phyloP scores from a whole-genome alignment of 2,329 filamentous ascomycete species.

The Trichoderma polysporum region DNA sequence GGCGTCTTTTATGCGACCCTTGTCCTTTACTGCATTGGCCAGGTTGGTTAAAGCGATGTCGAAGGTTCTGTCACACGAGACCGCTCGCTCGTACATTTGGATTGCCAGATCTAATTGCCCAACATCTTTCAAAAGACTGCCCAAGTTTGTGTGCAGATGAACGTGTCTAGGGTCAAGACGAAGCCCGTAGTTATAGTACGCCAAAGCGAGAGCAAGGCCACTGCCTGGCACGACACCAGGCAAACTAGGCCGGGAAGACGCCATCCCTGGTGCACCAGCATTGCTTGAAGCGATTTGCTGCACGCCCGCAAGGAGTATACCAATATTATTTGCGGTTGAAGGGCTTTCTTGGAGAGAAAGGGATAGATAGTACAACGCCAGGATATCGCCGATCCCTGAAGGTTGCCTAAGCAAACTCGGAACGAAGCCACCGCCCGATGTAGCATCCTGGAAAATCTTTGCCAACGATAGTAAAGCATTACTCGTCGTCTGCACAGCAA shows the following conservation, averaged over 20 bases:
- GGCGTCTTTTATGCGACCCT: conserved; percentile 86
- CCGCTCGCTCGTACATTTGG: conserved; percentile 94
- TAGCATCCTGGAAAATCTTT: conserved; percentile 96
- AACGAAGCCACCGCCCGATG: conserved; percentile 68
- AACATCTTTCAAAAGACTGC: conserved; percentile 93
- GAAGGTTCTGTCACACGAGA: conserved; percentile 88
- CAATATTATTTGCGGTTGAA: conserved; percentile 97
- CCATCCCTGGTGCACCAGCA: conserved; percentile 18
- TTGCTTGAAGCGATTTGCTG: conserved; percentile 60
- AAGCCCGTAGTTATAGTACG: conserved; percentile 94
- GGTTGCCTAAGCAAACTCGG: conserved; percentile 58
- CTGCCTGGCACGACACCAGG: conserved; percentile 83
- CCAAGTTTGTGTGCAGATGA: conserved; percentile 94
- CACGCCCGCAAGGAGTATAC: conserved; percentile 91
- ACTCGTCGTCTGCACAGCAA: conserved; percentile 88
- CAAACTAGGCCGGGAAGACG: conserved; percentile 46
- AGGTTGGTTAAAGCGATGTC: conserved; percentile 96
- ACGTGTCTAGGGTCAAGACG: conserved; percentile 85
- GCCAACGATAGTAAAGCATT: conserved; percentile 92
- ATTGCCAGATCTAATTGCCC: conserved; percentile 90
- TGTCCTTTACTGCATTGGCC: conserved; percentile 96
- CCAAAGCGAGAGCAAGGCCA: conserved; percentile 81
- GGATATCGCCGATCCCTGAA: conserved; percentile 83
- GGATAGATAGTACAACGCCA: conserved; percentile 93
- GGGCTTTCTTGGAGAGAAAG: conserved; percentile 92